Base-by-base conservation (phyloP, 768 basidiomycete genomes). In the Omphalotus guepiniiformis region DNA sequence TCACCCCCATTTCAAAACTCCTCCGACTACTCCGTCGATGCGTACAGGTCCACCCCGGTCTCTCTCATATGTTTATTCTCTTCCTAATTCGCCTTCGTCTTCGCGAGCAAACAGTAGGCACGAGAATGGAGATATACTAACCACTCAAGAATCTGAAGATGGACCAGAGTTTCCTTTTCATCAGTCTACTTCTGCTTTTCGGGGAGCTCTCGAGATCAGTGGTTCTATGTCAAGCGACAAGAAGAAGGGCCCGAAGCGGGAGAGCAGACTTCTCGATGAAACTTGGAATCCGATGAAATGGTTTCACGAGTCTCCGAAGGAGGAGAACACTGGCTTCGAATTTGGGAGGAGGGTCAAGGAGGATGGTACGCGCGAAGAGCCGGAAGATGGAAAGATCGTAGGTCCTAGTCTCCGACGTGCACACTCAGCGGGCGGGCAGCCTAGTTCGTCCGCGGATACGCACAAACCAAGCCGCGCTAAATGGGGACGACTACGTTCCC, bases 41-140 rank as follows among this genome's bases (percentile, higher is more conserved):
- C 72, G 86, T 42, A 88, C 85, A 3, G 87, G 86, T 11, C 84
- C 85, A 26, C 87, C 86, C 3, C 75, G 86, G 32, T 85, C 86
- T 0, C 67, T 88, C 22, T 85, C 84, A 2, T 84, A 79, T 58
- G 75, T 76, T 23, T 82, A 83, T 55, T 73, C 79, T 6, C 64
- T 75, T 26, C 69, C 79, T 1, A 64, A 60, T 16, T 74, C 80
- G 1, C 65, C 72, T 22, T 58, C 58, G 35, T 48, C 56, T 36
- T 52, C 64, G 2, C 58, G 56, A 8, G 49, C 58, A 22, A 59
- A 60, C 29, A 57, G 56, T 42, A 62, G 56, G 21, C 60, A 25
- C 37, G 55, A 67, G 36, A 62, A 58, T 23, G 58, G 54, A 15
- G 53, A 55, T 3, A 60, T 60, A 34, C 64, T 64, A 36, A 61